These are phyloP conservation scores for Gossypium schwendimanii DNA, from an alignment of 441 rosid species.

Conservation along the genomic window DNA sequence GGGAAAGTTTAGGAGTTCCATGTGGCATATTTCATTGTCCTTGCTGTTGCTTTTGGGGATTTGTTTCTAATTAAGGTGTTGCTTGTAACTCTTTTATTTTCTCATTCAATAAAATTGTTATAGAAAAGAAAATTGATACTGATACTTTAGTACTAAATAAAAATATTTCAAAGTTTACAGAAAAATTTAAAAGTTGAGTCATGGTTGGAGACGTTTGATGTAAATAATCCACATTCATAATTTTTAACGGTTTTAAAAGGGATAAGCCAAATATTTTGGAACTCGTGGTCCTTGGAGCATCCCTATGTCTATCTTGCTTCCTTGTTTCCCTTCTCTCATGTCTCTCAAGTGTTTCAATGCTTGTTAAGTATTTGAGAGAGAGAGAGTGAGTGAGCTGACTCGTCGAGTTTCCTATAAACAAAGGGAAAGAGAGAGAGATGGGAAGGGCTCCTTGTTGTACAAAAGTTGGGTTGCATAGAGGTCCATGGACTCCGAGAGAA, in stretches of 20 bases:
- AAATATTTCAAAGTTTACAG: too few species aligned
- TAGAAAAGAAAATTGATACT: too few species aligned
- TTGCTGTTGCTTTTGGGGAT: too few species aligned
- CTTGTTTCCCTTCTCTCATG: background rate
- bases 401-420: background rate
- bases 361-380: background rate
- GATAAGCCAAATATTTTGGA: background rate
- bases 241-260: background rate
- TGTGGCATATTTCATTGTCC: too few species aligned
- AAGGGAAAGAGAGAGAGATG: slow-evolving; percentile 23
- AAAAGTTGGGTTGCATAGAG: slow-evolving; percentile 55
- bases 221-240: too few species aligned
- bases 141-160: too few species aligned
- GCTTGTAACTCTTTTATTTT: too few species aligned
- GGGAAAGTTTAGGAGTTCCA: too few species aligned
- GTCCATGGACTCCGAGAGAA: slow-evolving; percentile 63
- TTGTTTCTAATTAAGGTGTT: too few species aligned
- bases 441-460: slow-evolving; percentile 71
- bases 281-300: background rate
- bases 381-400: background rate
- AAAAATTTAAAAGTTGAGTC: too few species aligned
- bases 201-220: too few species aligned
- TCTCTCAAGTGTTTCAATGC: background rate
- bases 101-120: too few species aligned
- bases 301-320: background rate